phyloP scores from a whole-genome alignment of 2,329 filamentous ascomycete genomes.

The Colletotrichum australisinense region DNA sequence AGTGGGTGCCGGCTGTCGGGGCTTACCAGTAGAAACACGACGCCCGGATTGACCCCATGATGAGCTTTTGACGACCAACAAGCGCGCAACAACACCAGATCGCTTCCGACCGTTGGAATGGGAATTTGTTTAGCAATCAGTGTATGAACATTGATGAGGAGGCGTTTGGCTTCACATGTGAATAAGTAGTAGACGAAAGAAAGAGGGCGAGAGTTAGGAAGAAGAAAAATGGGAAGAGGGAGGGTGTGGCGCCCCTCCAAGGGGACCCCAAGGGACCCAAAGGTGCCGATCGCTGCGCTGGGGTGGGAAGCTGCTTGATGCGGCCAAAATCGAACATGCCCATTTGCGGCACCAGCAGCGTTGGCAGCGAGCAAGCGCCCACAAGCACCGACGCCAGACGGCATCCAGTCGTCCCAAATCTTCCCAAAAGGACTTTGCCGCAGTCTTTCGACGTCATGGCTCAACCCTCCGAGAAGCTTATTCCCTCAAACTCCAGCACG shows the following conservation, averaged over 20 bases:
- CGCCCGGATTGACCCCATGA: slow-evolving; percentile 42
- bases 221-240: slow-evolving; percentile 5
- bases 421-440: not conserved
- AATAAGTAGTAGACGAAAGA: slow-evolving; percentile 3
- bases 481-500: slow-evolving; percentile 26
- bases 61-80: not conserved
- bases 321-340: slow-evolving; percentile 6
- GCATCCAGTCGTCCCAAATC: not conserved
- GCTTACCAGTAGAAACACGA: slow-evolving; percentile 46
- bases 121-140: not conserved
- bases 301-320: slow-evolving; percentile 5
- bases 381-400: not conserved
- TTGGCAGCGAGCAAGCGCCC: not conserved
- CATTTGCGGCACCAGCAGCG: not conserved
- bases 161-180: not conserved
- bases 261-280: not conserved
- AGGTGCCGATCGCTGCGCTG: slow-evolving; percentile 24
- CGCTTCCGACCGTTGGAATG: not conserved
- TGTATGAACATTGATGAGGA: not conserved
- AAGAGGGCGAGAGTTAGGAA: not conserved
- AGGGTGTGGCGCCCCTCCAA: slow-evolving; percentile 23
- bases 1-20: not conserved
- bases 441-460: slow-evolving; percentile 21
- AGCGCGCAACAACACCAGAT: not conserved
- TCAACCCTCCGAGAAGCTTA: slow-evolving; percentile 28